Conservation (phyloP, 192 early-diverging fungal species). For the Dimargaris xerosporica region DNA sequence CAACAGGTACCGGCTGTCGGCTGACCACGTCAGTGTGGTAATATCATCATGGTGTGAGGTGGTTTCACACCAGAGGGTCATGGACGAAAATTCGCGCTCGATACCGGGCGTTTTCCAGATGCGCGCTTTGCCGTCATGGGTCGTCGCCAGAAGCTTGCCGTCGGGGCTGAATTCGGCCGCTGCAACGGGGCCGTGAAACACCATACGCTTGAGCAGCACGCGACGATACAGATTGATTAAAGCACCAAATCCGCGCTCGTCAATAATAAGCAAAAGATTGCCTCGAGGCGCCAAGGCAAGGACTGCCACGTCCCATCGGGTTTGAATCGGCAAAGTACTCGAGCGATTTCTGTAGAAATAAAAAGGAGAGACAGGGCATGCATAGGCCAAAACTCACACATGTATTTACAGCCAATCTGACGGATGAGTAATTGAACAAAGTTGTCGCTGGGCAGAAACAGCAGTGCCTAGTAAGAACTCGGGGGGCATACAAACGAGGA, state of each 20-base stretch:
- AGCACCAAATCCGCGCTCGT: slow-evolving; percentile 80
- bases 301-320: slow-evolving; percentile 72
- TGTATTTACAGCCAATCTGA: not conserved
- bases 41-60: slow-evolving; percentile 83
- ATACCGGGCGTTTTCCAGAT: slow-evolving; percentile 89
- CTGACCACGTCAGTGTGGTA: slow-evolving; percentile 65
- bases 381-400: not conserved
- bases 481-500: not conserved
- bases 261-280: slow-evolving; percentile 74
- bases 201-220: slow-evolving; percentile 75
- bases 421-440: not conserved
- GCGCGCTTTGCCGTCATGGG: slow-evolving; percentile 69
- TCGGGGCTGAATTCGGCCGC: slow-evolving; percentile 87
- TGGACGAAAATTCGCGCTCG: slow-evolving; percentile 81
- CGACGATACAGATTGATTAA: slow-evolving; percentile 77
- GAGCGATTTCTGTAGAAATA: slow-evolving; percentile 68
- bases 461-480: not conserved
- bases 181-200: slow-evolving; percentile 67
- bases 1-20: slow-evolving; percentile 56
- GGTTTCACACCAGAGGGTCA: slow-evolving; percentile 50
- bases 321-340: slow-evolving; percentile 86
- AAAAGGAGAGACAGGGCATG: slow-evolving; percentile 5
- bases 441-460: not conserved
- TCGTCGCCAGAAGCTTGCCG: slow-evolving; percentile 73
- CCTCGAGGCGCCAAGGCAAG: slow-evolving; percentile 85